Conservation (phyloP, 2,329 filamentous ascomycete species). For the Apiospora saccharicola region DNA sequence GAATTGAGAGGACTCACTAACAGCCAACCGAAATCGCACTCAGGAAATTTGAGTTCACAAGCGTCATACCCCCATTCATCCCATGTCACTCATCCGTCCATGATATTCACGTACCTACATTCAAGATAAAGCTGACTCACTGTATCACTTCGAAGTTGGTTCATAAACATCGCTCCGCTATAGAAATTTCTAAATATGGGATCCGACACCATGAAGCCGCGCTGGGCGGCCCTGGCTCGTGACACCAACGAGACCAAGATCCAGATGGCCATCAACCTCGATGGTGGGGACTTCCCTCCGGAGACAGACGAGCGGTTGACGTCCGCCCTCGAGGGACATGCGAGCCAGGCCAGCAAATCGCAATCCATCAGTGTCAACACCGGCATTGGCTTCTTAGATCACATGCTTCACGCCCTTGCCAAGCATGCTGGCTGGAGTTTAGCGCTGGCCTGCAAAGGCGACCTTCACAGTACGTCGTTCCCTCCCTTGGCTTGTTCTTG, state of each 20-base stretch:
- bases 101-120: neutral
- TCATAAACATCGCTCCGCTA: neutral
- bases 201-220: constrained; percentile 46
- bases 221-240: constrained; percentile 81
- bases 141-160: neutral
- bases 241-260: constrained; percentile 99
- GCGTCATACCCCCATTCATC: constrained; percentile 21
- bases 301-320: constrained; percentile 66
- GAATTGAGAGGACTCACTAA: constrained; percentile 3
- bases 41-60: constrained; percentile 11
- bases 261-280: constrained; percentile 88
- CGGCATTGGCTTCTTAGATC: constrained; percentile 96
- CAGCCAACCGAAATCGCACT: constrained; percentile 14
- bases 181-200: constrained; percentile 34
- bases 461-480: constrained; percentile 79
- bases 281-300: constrained; percentile 81
- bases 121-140: neutral
- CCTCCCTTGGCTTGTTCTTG: neutral
- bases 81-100: neutral
- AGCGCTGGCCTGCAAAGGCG: constrained; percentile 81
- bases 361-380: constrained; percentile 90
- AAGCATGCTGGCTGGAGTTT: constrained; percentile 97
- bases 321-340: constrained; percentile 69
- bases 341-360: constrained; percentile 81
- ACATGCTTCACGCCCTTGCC: constrained; percentile 96